Conservation (phyloP, 352 stramenopile genomes). For the Globisporangium paddicum region DNA sequence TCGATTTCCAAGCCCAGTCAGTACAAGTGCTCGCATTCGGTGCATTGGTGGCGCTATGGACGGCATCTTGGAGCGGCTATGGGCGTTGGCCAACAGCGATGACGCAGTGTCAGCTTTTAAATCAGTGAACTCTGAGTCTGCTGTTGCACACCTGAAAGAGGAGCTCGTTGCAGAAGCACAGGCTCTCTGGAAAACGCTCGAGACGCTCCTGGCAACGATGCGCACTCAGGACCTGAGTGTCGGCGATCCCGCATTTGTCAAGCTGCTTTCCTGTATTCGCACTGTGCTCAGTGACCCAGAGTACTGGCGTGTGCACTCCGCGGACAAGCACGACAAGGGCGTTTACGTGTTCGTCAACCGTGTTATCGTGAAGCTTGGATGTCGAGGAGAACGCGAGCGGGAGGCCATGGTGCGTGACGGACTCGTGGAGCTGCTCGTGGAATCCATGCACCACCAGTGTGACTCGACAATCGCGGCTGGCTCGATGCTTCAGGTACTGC, state of each 20-base stretch:
- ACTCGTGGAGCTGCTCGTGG: constrained; percentile 30
- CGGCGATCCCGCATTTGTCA: constrained; percentile 34
- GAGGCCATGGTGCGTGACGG: constrained; percentile 36
- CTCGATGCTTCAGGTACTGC: constrained; percentile 38
- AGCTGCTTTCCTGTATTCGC: constrained; percentile 32
- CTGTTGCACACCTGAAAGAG: constrained; percentile 6
- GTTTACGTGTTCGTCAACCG: constrained; percentile 38
- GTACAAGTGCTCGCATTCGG: background rate
- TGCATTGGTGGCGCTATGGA: constrained; percentile 21
- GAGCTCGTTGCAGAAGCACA: constrained; percentile 32
- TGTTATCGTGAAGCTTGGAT: constrained; percentile 36
- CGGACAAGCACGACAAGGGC: constrained; percentile 17
- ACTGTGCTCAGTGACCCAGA: constrained; percentile 24
- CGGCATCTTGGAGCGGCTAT: constrained; percentile 36
- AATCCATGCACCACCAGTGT: constrained; percentile 14
- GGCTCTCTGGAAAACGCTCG: constrained; percentile 51
- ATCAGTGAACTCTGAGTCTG: background rate
- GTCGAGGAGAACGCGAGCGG: constrained; percentile 44
- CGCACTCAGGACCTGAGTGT: constrained; percentile 27
- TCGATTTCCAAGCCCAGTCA: background rate
- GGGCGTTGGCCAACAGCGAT: constrained; percentile 29
- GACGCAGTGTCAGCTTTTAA: constrained; percentile 4
- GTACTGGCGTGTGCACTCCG: constrained; percentile 19
- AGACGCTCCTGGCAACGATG: constrained; percentile 36
- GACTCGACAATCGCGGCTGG: constrained; percentile 11